Conservation (phyloP, 306 rosid genomes). For the Sicyos edulis region DNA sequence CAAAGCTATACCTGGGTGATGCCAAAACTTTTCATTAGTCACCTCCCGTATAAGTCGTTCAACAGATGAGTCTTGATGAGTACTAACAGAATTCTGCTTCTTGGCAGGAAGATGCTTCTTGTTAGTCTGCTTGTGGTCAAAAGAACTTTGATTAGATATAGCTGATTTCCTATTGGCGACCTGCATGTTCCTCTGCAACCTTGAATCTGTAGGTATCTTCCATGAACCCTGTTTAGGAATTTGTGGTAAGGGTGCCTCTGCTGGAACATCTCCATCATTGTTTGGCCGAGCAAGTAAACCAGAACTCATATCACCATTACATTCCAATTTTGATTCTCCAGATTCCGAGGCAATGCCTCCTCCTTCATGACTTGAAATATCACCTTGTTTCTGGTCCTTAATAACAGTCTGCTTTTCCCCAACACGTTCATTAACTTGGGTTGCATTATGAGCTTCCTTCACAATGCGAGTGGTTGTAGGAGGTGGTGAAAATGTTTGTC, state of each 20-base stretch:
- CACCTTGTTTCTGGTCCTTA: conserved; percentile 66
- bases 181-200: conserved; percentile 56
- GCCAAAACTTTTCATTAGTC: conserved; percentile 95
- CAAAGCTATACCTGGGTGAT: conserved; percentile 67
- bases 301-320: conserved; percentile 54
- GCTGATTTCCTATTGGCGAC: conserved; percentile 58
- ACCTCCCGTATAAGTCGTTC: conserved; percentile 98
- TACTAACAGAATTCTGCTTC: conserved; percentile 56
- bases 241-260: conserved; percentile 55
- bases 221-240: conserved; percentile 84
- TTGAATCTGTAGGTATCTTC: conserved; percentile 66
- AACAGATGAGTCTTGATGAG: conserved; percentile 77
- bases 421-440: conserved; percentile 51
- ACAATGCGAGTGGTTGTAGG: conserved; percentile 54
- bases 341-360: conserved; percentile 47
- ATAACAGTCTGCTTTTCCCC: conserved; percentile 43
- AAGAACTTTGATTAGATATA: conserved; percentile 44
- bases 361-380: conserved; percentile 49
- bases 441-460: conserved; percentile 61
- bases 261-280: conserved; percentile 49
- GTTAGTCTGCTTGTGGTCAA: conserved; percentile 55
- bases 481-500: conserved; percentile 61
- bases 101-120: conserved; percentile 67
- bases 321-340: conserved; percentile 56
- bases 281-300: conserved; percentile 48